Percentiles rank a stretch among this genome's conserved stretches.
These are phyloP conservation scores for Sporothrix schenckii DNA, from an alignment of 2,329 filamentous ascomycete species.

Conservation along the genomic window DNA sequence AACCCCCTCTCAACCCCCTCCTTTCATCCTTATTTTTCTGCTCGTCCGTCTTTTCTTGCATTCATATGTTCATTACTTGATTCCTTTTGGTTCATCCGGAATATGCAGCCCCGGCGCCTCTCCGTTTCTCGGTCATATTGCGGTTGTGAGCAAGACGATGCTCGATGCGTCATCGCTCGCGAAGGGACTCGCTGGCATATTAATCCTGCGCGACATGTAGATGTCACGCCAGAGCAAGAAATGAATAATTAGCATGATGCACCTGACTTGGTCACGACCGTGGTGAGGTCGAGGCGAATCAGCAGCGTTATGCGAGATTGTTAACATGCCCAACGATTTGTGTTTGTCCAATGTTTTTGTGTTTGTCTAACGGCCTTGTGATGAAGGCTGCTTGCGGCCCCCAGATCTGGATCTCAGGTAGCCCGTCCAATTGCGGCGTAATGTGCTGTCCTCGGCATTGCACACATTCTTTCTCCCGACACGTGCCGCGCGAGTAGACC, in stretches of 20 bases:
- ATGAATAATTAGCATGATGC: background rate
- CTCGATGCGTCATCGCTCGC: background rate
- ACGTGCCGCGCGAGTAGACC: too few species aligned
- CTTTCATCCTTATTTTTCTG: background rate
- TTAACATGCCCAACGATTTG: too few species aligned
- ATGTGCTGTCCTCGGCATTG: too few species aligned
- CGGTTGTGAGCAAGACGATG: background rate
- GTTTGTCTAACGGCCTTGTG: too few species aligned
- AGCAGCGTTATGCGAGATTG: too few species aligned
- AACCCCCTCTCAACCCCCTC: too few species aligned
- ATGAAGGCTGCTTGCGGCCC: too few species aligned
- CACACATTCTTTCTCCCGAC: too few species aligned
- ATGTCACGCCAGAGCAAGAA: background rate
- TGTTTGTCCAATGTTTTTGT: too few species aligned
- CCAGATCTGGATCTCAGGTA: too few species aligned
- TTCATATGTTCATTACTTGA: background rate
- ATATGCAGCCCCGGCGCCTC: background rate
- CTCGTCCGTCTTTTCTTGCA: background rate
- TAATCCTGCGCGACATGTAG: background rate
- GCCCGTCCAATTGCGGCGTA: too few species aligned
- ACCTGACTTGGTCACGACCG: background rate
- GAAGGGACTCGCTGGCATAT: background rate
- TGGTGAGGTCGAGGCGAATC: too few species aligned
- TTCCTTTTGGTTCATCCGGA: background rate
- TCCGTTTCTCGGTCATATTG: background rate